These are phyloP conservation scores for Suhomyces sp. DNA, from an alignment of 805 yeast genomes.

Conservation along the genomic window DNA sequence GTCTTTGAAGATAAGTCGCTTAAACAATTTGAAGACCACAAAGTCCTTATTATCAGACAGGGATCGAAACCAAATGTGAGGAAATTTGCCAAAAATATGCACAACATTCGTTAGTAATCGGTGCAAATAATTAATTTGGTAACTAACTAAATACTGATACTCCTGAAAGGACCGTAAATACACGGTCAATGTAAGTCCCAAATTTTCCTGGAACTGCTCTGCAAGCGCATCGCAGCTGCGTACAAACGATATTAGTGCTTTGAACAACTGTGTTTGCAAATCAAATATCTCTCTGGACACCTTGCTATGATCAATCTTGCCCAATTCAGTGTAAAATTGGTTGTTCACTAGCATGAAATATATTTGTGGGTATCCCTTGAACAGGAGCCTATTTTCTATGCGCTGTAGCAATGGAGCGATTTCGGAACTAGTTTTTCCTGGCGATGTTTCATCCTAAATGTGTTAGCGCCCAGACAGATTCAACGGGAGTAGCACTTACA, in stretches of 20 bases:
- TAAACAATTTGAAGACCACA: neutral
- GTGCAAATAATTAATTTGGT: neutral
- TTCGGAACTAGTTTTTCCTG: neutral
- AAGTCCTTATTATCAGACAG: neutral
- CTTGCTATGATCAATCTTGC: neutral
- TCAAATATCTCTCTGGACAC: neutral
- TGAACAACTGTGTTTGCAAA: neutral
- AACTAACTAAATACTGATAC: neutral
- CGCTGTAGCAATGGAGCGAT: neutral
- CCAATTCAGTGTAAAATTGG: neutral
- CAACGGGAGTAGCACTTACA: neutral
- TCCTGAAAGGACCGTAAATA: neutral
- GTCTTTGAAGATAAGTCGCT: neutral
- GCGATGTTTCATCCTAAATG: neutral
- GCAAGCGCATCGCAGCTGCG: neutral
- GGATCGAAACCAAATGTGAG: neutral
- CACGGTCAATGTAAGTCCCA: neutral
- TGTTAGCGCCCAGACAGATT: neutral
- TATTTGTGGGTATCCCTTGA: neutral
- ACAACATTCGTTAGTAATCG: neutral
- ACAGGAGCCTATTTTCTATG: neutral
- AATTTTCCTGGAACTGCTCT: neutral
- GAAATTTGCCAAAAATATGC: neutral
- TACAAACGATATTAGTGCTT: neutral
- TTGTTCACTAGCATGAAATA: neutral